A percentile compares a stretch with the other conserved stretches of the same genome.
Conservation (phyloP, 306 rosid species). For the Lathyrus aphaca region DNA sequence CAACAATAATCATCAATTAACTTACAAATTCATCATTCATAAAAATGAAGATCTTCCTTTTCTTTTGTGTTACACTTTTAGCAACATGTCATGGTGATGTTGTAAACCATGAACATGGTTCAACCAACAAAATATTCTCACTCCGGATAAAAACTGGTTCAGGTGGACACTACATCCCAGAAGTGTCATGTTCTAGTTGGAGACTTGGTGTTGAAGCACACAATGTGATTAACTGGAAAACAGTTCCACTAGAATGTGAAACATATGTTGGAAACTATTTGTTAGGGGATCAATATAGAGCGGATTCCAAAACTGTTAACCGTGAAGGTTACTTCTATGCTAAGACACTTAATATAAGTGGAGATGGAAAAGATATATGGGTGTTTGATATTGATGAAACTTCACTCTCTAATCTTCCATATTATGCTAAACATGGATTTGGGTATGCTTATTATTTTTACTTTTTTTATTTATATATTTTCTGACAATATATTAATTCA, state of each 20-base stretch:
- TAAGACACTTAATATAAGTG: slow-evolving; percentile 20
- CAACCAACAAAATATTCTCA: slow-evolving; percentile 38
- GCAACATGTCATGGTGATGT: slow-evolving; percentile 14
- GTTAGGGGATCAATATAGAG: slow-evolving; percentile 47
- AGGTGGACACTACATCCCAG: slow-evolving; percentile 25
- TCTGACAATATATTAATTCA: too few species aligned
- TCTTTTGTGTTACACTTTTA: background rate
- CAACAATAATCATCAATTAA: background rate
- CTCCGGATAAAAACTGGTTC: slow-evolving; percentile 39
- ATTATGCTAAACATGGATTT: slow-evolving; percentile 52
- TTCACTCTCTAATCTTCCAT: slow-evolving; percentile 58
- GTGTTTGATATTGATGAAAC: slow-evolving; percentile 67
- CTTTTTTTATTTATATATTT: too few species aligned
- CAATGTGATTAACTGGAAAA: slow-evolving; percentile 47
- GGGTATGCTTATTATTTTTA: slow-evolving; percentile 39
- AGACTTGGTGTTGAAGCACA: slow-evolving; percentile 61
- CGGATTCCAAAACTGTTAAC: slow-evolving; percentile 48
- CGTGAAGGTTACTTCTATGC: slow-evolving; percentile 42
- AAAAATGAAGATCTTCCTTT: background rate
- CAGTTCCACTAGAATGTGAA: slow-evolving; percentile 48
- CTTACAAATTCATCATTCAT: background rate
- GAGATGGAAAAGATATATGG: slow-evolving; percentile 40
- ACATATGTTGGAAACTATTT: slow-evolving; percentile 57
- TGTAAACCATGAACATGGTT: slow-evolving; percentile 9
- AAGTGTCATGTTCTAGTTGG: slow-evolving; percentile 59